Conservation (phyloP, 352 stramenopile genomes). For the Globisporangium heterothallicum region DNA sequence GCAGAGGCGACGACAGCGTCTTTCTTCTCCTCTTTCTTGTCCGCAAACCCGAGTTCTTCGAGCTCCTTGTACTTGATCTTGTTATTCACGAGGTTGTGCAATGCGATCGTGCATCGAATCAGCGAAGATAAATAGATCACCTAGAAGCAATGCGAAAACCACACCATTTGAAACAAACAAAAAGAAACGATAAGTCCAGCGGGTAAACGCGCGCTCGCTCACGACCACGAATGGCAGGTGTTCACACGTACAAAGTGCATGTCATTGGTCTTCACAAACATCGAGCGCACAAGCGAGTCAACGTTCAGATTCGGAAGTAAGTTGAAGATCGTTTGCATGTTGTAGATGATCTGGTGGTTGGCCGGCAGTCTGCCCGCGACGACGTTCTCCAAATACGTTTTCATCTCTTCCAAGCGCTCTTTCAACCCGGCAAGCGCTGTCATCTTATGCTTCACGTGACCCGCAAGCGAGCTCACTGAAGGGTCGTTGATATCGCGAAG, state of each 20-base stretch:
- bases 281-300: constrained; percentile 93
- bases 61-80: constrained; percentile 96
- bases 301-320: constrained; percentile 98
- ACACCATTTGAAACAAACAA: no score
- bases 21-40: constrained; percentile 72
- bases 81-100: constrained; percentile 99
- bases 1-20: constrained; percentile 19
- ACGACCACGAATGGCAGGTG: constrained; percentile 5
- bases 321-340: constrained; percentile 99
- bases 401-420: constrained; percentile 96
- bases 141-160: constrained; percentile 18
- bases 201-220: no score
- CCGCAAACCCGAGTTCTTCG: constrained; percentile 64
- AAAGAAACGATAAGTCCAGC: background rate
- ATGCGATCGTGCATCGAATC: constrained; percentile 96
- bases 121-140: constrained; percentile 97
- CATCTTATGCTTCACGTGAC: constrained; percentile 98
- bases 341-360: constrained; percentile 97
- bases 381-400: constrained; percentile 95
- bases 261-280: constrained; percentile 99
- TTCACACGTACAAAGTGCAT: constrained; percentile 94
- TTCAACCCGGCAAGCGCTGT: constrained; percentile 92
- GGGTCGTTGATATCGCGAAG: constrained; percentile 99
- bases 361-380: constrained; percentile 65
- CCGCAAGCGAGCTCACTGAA: constrained; percentile 97